These are phyloP conservation scores for Tricholoma sp. DNA, from an alignment of 768 basidiomycete genomes.

Conservation along the genomic window DNA sequence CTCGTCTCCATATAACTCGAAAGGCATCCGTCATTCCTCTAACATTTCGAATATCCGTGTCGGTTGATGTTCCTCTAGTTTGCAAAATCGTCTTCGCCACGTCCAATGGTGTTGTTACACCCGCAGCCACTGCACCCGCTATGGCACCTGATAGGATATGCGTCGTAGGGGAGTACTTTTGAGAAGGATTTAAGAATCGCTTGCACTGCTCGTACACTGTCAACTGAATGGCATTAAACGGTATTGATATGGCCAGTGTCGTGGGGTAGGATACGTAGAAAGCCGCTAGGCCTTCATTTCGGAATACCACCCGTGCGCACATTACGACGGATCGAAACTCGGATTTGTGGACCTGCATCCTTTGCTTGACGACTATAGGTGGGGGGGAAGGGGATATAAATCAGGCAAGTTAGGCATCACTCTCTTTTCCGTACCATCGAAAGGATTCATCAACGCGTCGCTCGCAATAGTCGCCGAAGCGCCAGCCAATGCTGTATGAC, in stretches of 20 bases:
- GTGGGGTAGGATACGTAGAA: slow-evolving; percentile 99
- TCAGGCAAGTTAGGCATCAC: slow-evolving; percentile 2
- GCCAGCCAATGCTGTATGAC: slow-evolving; percentile 73
- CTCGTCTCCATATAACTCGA: slow-evolving; percentile 79
- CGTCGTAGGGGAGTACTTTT: slow-evolving; percentile 86
- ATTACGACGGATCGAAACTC: slow-evolving; percentile 81
- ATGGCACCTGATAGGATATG: slow-evolving; percentile 91
- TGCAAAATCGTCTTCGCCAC: slow-evolving; percentile 97
- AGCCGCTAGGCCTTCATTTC: slow-evolving; percentile 78
- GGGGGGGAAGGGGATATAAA: background rate
- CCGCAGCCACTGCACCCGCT: slow-evolving; percentile 92
- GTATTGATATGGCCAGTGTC: slow-evolving; percentile 92
- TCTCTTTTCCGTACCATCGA: slow-evolving; percentile 69
- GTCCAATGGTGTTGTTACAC: slow-evolving; percentile 93
- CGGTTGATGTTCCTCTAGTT: slow-evolving; percentile 86
- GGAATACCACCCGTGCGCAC: slow-evolving; percentile 85
- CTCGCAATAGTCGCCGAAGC: slow-evolving; percentile 92
- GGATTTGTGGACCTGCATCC: slow-evolving; percentile 97
- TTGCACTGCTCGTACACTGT: slow-evolving; percentile 95
- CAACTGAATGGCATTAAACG: slow-evolving; percentile 98
- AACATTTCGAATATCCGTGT: slow-evolving; percentile 78
- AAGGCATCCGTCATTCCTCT: slow-evolving; percentile 86
- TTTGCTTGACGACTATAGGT: slow-evolving; percentile 89
- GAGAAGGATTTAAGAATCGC: slow-evolving; percentile 75
- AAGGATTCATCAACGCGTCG: slow-evolving; percentile 99